phyloP scores from a whole-genome alignment of 208 protist genomes.

The Balamuthia mandrillaris region DNA sequence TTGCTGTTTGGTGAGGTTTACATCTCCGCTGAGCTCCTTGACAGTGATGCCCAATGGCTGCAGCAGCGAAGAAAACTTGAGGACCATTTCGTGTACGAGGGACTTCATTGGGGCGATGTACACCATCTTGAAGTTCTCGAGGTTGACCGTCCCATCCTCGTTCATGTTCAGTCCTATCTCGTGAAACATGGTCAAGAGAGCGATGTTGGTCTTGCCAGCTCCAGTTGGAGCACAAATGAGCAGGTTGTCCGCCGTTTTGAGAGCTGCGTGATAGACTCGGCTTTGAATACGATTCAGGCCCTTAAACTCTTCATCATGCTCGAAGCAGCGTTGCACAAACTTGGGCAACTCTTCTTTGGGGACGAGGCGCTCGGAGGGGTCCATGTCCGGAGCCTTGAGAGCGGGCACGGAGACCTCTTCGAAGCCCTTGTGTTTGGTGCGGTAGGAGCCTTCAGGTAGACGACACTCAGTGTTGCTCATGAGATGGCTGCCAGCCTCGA shows the following conservation, averaged over 20 bases:
- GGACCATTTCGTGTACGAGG: no score
- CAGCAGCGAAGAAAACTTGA: slow-evolving; percentile 90
- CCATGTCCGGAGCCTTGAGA: slow-evolving; percentile 51
- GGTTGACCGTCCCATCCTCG: slow-evolving; percentile 61
- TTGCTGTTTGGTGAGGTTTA: slow-evolving; percentile 90
- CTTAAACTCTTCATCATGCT: slow-evolving; percentile 38
- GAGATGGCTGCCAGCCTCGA: slow-evolving; percentile 80
- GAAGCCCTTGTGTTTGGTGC: slow-evolving; percentile 71
- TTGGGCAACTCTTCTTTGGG: slow-evolving; percentile 75
- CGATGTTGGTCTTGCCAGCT: slow-evolving; percentile 99
- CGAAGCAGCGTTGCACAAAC: slow-evolving; percentile 77
- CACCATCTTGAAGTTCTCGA: slow-evolving; percentile 92
- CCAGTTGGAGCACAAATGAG: slow-evolving; percentile 89
- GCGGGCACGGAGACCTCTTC: slow-evolving; percentile 74
- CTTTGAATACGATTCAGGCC: slow-evolving; percentile 95
- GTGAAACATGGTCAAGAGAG: slow-evolving; percentile 96
- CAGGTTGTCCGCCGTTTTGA: slow-evolving; percentile 93
- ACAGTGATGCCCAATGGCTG: slow-evolving; percentile 87
- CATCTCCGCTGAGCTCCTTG: slow-evolving; percentile 97
- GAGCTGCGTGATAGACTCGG: slow-evolving; percentile 87
- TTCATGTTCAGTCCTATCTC: slow-evolving; percentile 75
- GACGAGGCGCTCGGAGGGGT: slow-evolving; percentile 66
- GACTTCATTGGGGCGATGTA: slow-evolving; percentile 99
- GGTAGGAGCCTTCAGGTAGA: slow-evolving; percentile 65
- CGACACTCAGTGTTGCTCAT: slow-evolving; percentile 80